Percentiles rank a stretch among this genome's conserved stretches.
Conservation (phyloP, 2,329 filamentous ascomycete species). For the Lomentospora prolificans region DNA sequence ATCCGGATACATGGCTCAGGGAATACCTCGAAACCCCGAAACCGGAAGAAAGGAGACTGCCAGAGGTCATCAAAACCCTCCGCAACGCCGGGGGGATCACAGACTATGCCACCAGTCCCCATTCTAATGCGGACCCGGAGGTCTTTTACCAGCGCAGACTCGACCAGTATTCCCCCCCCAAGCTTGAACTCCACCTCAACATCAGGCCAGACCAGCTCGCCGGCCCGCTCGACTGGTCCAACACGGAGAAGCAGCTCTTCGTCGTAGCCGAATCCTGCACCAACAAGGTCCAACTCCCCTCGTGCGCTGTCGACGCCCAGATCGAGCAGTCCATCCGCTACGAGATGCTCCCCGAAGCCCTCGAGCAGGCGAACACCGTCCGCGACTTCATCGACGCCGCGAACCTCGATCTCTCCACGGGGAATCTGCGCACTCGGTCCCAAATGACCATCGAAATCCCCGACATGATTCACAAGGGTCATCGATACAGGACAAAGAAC, state of each 20-base stretch:
- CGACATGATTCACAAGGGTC: constrained; percentile 13
- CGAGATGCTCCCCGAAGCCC: constrained; percentile 1
- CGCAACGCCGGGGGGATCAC: no score
- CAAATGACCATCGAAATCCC: constrained; percentile 35
- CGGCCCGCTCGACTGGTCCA: constrained; percentile 12
- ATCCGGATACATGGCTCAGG: no score
- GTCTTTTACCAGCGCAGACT: constrained; percentile 10
- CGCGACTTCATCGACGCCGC: constrained; percentile 33
- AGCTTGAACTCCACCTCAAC: constrained; percentile 13
- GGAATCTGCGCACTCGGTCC: constrained; percentile 30
- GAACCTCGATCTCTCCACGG: constrained; percentile 32
- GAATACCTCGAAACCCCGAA: no score
- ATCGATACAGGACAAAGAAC: no score
- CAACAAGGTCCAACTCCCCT: constrained; percentile 31
- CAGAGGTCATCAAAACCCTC: no score
- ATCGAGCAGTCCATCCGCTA: constrained; percentile 23
- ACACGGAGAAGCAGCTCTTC: constrained; percentile 22
- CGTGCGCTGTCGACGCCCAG: constrained; percentile 29
- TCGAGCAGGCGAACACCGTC: constrained; percentile 16
- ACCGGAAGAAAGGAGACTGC: no score
- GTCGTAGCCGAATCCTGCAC: constrained; percentile 26
- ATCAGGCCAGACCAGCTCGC: constrained; percentile 10
- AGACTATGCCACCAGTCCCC: no score
- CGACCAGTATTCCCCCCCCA: background rate
- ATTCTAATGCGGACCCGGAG: no score